A percentile compares a stretch with the other conserved stretches of the same genome.
These are phyloP conservation scores for Brassica hybrid DNA, from an alignment of 441 rosid genomes.

Conservation along the genomic window DNA sequence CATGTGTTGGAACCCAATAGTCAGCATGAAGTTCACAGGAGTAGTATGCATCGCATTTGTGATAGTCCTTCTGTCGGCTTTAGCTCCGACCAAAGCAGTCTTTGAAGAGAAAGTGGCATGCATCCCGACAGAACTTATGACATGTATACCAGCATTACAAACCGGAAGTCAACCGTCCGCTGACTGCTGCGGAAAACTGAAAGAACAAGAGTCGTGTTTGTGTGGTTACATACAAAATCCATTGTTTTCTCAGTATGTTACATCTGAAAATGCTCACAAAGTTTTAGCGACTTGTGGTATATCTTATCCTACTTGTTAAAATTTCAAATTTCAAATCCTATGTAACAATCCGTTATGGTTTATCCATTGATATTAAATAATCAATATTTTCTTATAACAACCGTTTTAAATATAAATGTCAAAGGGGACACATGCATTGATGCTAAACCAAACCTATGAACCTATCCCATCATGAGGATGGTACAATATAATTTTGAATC, in stretches of 20 bases:
- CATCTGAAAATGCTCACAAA: not conserved
- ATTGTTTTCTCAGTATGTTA: not conserved
- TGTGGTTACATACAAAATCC: conserved; percentile 6
- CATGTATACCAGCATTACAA: not conserved
- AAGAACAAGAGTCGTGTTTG: conserved; percentile 25
- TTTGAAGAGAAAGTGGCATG: conserved; percentile 8
- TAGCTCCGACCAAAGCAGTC: conserved; percentile 4
- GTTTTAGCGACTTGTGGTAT: not conserved
- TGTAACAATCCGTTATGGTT: not conserved
- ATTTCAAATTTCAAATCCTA: not conserved
- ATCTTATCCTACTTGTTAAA: conserved; percentile 7
- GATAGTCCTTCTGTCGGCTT: not conserved
- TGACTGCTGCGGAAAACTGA: conserved; percentile 20
- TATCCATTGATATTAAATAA: not conserved
- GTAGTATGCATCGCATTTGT: not conserved
- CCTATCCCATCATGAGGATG: not conserved
- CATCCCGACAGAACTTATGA: not conserved
- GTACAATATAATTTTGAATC: not conserved
- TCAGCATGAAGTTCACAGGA: conserved; percentile 16
- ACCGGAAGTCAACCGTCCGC: not conserved
- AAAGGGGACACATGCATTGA: not conserved
- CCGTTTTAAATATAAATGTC: not conserved
- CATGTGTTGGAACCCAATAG: no score
- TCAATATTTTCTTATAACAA: no score
- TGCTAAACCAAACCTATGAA: not conserved